Evolutionary conservation across 805 yeast species (phyloP).

Genomic region (Yarrowia yakushimensis): DNA sequence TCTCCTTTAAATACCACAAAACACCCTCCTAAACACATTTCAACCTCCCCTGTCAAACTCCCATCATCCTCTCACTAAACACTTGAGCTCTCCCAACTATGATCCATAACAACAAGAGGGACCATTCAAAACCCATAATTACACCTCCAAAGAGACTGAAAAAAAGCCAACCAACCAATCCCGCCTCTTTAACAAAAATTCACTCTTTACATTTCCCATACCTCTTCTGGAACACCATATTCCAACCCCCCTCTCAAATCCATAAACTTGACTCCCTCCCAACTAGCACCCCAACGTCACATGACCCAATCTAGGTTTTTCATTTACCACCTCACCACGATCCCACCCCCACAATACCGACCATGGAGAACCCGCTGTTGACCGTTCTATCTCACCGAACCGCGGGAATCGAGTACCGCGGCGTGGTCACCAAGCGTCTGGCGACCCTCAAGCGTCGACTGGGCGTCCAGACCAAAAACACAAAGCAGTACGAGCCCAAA

Average conservation of each 20-base stretch:
- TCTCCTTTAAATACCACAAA: too few relatives aligned
- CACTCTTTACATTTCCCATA: not conserved
- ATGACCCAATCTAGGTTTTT: slow-evolving; percentile 7
- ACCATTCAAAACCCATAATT: too few relatives aligned
- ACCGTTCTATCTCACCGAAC: slow-evolving; percentile 48
- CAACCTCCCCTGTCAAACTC: too few relatives aligned
- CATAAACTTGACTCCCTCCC: not conserved
- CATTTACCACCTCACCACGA: not conserved
- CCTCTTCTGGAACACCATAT: not conserved
- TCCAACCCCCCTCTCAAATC: not conserved
- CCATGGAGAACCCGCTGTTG: slow-evolving; percentile 48
- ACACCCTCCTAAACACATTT: too few relatives aligned
- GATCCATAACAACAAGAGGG: too few relatives aligned
- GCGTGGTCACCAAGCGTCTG: slow-evolving; percentile 57
- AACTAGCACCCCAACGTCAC: not conserved
- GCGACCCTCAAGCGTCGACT: slow-evolving; percentile 63
- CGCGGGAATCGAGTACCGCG: slow-evolving; percentile 52
- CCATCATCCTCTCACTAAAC: too few relatives aligned
- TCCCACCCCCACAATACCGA: not conserved
- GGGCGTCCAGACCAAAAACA: slow-evolving; percentile 60
- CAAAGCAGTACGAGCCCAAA: slow-evolving; percentile 57
- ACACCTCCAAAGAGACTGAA: too few relatives aligned
- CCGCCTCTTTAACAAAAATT: too few relatives aligned
- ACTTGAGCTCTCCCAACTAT: too few relatives aligned
- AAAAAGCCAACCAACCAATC: too few relatives aligned